Evolutionary conservation across 768 basidiomycete genomes (phyloP).

Genomic region (Tephrocybe sp.): DNA sequence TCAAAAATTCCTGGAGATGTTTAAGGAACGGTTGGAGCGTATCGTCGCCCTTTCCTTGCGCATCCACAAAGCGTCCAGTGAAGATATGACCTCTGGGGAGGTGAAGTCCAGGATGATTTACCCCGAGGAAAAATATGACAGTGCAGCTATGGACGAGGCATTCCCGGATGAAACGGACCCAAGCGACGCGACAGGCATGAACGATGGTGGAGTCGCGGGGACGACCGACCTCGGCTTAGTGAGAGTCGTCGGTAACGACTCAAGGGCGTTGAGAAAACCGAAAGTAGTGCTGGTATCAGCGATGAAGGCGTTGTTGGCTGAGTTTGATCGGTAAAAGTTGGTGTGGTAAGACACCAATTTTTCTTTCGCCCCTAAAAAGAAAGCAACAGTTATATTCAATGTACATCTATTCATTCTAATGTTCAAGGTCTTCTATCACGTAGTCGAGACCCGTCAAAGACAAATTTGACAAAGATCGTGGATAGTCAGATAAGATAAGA

Average conservation of each 20-base stretch:
- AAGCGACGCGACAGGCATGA: neutral
- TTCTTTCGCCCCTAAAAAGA: too few species aligned
- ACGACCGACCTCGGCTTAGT: conserved; percentile 17
- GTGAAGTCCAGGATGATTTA: conserved; percentile 4
- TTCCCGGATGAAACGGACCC: conserved; percentile 11
- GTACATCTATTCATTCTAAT: too few species aligned
- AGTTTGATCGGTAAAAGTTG: too few species aligned
- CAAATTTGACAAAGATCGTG: too few species aligned
- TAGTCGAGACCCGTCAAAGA: too few species aligned
- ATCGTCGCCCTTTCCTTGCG: conserved; percentile 8
- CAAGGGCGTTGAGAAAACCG: conserved; percentile 7
- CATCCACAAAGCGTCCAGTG: conserved; percentile 10
- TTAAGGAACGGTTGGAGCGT: conserved; percentile 2
- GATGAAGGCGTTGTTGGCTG: conserved; percentile 1
- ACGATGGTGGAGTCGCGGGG: conserved; percentile 6
- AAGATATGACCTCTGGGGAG: conserved; percentile 13
- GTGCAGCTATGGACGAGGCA: conserved; percentile 12
- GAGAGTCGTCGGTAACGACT: neutral
- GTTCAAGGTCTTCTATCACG: too few species aligned
- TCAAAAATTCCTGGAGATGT: neutral
- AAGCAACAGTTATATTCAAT: too few species aligned
- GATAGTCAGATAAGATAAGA: too few species aligned
- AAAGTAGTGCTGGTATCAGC: conserved; percentile 7
- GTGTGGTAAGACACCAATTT: too few species aligned
- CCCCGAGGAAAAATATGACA: conserved; percentile 6